Conservation (phyloP, 1,284 basidiomycete genomes). For the Leccinum subrobustum region DNA sequence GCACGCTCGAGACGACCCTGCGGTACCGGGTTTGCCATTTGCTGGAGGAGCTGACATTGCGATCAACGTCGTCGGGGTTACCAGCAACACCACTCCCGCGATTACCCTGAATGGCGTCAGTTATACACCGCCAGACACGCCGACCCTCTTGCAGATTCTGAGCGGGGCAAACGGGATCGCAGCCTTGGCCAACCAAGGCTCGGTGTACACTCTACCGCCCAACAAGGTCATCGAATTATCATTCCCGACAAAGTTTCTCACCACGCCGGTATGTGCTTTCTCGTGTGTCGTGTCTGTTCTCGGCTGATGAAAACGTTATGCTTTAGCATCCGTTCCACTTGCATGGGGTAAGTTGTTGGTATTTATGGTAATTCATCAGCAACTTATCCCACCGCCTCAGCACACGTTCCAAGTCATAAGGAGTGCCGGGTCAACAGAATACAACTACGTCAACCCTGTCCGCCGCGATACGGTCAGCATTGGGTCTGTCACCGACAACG, state of each 20-base stretch:
- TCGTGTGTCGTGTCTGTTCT: not conserved
- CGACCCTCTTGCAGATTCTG: slow-evolving; percentile 44
- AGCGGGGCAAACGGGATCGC: slow-evolving; percentile 40
- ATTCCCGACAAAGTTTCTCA: slow-evolving; percentile 22
- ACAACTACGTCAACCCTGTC: slow-evolving; percentile 44
- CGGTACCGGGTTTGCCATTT: slow-evolving; percentile 22
- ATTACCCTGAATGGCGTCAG: slow-evolving; percentile 30
- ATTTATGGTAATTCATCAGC: not conserved
- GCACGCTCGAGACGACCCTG: slow-evolving; percentile 9
- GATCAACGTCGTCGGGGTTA: slow-evolving; percentile 25
- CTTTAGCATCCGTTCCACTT: slow-evolving; percentile 42
- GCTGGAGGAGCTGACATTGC: slow-evolving; percentile 26
- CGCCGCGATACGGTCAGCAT: slow-evolving; percentile 38
- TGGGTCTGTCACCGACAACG: slow-evolving; percentile 35
- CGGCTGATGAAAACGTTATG: not conserved
- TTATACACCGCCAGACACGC: slow-evolving; percentile 32
- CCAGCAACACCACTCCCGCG: slow-evolving; percentile 2
- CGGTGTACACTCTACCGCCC: slow-evolving; percentile 35
- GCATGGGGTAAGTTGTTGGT: slow-evolving; percentile 38
- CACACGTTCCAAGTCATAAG: slow-evolving; percentile 44
- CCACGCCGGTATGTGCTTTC: slow-evolving; percentile 17
- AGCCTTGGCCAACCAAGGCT: slow-evolving; percentile 37
- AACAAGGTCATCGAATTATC: slow-evolving; percentile 42
- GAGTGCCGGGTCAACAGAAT: slow-evolving; percentile 34
- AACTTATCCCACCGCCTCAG: slow-evolving; percentile 20